These are phyloP conservation scores for Paramecium biaurelia DNA, from an alignment of 73 alveolate species.

Conservation along the genomic window DNA sequence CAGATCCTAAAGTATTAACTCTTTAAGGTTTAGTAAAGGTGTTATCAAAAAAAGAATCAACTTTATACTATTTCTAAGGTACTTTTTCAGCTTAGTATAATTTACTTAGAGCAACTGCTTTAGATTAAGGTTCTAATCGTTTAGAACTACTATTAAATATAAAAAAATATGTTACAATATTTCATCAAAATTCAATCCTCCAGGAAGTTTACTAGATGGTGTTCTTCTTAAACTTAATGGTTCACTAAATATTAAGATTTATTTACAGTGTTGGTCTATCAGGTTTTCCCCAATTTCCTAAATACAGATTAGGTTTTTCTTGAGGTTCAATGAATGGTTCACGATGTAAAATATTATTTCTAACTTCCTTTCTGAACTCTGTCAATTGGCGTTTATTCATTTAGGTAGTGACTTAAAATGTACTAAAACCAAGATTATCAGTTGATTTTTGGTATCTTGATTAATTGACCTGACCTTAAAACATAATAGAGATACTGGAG, in stretches of 20 bases:
- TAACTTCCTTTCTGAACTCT: slow-evolving; percentile 40
- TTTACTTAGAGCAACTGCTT: background rate
- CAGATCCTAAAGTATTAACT: background rate
- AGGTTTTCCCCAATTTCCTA: slow-evolving; percentile 9
- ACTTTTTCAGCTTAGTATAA: background rate
- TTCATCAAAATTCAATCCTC: slow-evolving; percentile 38
- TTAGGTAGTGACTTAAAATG: background rate
- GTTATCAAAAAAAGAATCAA: background rate
- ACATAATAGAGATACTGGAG: background rate
- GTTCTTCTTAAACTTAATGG: background rate
- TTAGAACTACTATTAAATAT: background rate
- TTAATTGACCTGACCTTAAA: background rate
- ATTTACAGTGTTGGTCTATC: background rate
- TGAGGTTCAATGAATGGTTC: slow-evolving; percentile 16
- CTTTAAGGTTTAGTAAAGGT: background rate
- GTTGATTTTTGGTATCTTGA: background rate
- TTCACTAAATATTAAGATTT: background rate
- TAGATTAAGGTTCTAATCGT: background rate
- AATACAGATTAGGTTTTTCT: background rate
- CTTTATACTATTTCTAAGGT: background rate
- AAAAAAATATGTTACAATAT: background rate
- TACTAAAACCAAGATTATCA: background rate
- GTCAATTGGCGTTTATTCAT: background rate
- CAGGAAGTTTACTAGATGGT: background rate
- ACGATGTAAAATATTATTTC: background rate